These are phyloP conservation scores for Saccharomycopsis amapae DNA, from an alignment of 805 yeast genomes.

Conservation along the genomic window DNA sequence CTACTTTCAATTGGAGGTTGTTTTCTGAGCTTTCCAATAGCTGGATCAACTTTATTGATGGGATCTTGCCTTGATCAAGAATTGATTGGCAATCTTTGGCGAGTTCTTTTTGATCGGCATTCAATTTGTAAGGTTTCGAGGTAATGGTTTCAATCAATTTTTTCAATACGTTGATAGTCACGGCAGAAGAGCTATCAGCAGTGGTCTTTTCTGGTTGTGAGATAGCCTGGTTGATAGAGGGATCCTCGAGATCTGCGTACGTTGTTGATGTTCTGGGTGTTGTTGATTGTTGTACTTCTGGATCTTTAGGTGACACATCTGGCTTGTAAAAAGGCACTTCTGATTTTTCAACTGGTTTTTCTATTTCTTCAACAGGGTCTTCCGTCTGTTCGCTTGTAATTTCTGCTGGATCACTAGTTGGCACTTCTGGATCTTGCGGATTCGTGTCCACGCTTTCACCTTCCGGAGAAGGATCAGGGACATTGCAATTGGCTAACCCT, in stretches of 20 bases:
- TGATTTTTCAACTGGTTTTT: too few relatives aligned
- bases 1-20: constrained; percentile 17
- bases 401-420: too few relatives aligned
- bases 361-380: too few relatives aligned
- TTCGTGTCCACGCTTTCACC: too few relatives aligned
- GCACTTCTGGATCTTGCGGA: too few relatives aligned
- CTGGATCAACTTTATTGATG: constrained; percentile 8
- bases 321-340: too few relatives aligned
- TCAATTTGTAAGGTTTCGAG: constrained; percentile 11
- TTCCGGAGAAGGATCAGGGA: too few relatives aligned
- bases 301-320: too few relatives aligned
- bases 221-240: not conserved
- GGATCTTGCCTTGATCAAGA: constrained; percentile 10
- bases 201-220: too few relatives aligned
- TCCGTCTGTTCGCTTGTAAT: too few relatives aligned
- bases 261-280: not conserved
- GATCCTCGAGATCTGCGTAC: not conserved
- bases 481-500: too few relatives aligned
- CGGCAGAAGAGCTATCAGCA: too few relatives aligned
- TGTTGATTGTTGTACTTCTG: not conserved
- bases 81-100: constrained; percentile 1
- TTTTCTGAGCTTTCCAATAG: constrained; percentile 8
- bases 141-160: not conserved
- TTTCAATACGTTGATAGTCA: constrained; percentile 16
- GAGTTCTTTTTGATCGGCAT: constrained; percentile 12